phyloP scores from a whole-genome alignment of 768 basidiomycete genomes.

The Pleurotus pulmonarius region DNA sequence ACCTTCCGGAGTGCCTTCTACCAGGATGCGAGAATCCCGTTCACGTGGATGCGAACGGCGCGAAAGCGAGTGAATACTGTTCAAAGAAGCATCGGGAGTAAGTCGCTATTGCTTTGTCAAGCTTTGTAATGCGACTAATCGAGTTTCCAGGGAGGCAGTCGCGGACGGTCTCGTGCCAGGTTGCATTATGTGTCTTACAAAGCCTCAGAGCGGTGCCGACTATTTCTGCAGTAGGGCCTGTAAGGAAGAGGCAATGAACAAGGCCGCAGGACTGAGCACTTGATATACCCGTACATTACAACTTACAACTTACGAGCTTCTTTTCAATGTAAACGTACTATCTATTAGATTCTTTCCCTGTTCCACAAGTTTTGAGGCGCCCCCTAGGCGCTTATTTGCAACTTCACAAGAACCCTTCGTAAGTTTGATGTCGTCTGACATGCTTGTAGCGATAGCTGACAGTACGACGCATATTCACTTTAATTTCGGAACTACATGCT shows the following conservation, averaged over 20 bases:
- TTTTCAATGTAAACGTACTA: too few relatives aligned
- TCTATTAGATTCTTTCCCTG: too few relatives aligned
- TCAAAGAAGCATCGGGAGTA: conserved; percentile 62
- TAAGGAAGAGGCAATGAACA: conserved; percentile 56
- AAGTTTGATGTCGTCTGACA: too few relatives aligned
- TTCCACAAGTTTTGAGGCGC: too few relatives aligned
- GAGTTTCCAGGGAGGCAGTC: conserved; percentile 52
- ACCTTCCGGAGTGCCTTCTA: conserved; percentile 45
- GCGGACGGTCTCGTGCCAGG: conserved; percentile 42
- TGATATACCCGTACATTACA: background rate
- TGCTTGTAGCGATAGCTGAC: too few relatives aligned
- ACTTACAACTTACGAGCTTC: too few relatives aligned
- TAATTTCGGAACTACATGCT: too few relatives aligned
- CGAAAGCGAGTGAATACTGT: conserved; percentile 52
- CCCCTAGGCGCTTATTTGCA: too few relatives aligned
- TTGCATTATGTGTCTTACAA: conserved; percentile 62
- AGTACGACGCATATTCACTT: too few relatives aligned
- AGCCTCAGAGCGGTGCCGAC: conserved; percentile 56
- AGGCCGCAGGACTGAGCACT: conserved; percentile 22
- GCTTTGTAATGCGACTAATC: background rate
- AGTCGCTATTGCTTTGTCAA: conserved; percentile 23
- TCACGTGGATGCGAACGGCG: conserved; percentile 50
- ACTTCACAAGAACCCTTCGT: too few relatives aligned
- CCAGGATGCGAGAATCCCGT: conserved; percentile 55
- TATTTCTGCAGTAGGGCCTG: conserved; percentile 62